Evolutionary conservation across 1,139 yeast genomes (phyloP).

Genomic region (Suhomyces maxii): DNA sequence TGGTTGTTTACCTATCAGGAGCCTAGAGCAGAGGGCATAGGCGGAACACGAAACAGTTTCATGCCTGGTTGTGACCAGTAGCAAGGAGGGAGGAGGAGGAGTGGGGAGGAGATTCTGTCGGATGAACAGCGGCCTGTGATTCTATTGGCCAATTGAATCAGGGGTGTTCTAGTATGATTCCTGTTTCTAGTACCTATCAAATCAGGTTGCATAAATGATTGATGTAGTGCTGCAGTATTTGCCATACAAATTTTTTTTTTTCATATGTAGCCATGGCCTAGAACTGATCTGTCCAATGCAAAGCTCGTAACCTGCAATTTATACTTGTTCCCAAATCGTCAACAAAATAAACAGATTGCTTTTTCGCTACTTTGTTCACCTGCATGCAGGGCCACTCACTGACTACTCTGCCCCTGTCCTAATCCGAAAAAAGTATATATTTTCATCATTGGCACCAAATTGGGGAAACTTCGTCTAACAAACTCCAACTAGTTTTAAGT

Average conservation of each 20-base stretch:
- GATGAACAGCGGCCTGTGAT: neutral
- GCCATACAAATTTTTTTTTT: too few relatives aligned
- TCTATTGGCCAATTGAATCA: too few relatives aligned
- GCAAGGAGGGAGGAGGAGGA: neutral
- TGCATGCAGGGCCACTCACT: constrained; percentile 1
- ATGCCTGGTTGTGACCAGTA: constrained; percentile 16
- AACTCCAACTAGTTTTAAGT: constrained; percentile 7
- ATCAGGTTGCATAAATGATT: too few relatives aligned
- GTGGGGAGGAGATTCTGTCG: neutral
- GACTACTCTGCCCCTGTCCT: neutral
- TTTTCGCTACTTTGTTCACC: constrained; percentile 3
- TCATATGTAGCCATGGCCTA: constrained; percentile 1
- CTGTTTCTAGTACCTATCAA: too few relatives aligned
- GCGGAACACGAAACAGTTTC: neutral
- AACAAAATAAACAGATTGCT: constrained; percentile 12
- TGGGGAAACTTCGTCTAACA: neutral
- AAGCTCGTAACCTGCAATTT: constrained; percentile 7
- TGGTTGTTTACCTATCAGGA: constrained; percentile 2
- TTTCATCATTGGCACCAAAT: neutral
- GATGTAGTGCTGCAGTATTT: too few relatives aligned
- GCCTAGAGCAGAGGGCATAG: constrained; percentile 57
- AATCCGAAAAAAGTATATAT: neutral
- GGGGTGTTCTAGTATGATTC: too few relatives aligned
- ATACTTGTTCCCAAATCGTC: constrained; percentile 5
- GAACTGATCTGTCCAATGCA: constrained; percentile 1